Evolutionary conservation across 1,139 yeast species (phyloP), one percentile per base, ranked within the genome.

Genomic region (Suhomyces bokatorum): DNA sequence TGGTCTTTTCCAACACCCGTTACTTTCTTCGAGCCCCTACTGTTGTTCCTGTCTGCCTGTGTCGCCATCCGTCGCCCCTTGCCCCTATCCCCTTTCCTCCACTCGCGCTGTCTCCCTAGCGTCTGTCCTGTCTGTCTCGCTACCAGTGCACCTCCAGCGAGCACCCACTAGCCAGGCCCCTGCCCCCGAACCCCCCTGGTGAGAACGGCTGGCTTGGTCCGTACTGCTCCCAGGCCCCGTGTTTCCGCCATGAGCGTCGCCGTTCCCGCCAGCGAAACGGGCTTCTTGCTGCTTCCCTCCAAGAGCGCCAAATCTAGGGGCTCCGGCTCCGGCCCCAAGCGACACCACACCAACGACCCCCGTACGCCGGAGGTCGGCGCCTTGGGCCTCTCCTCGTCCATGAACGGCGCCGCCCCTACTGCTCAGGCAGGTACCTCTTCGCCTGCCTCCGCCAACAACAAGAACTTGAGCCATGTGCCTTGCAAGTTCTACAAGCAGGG

Each of bases 401-500:
- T 44, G 6, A 32, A 26, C 26, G 42, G 45, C 15, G 36, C 48
- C 24, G n/a, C n/a, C n/a, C n/a, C n/a, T n/a, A n/a, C n/a, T n/a
- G n/a, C n/a, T n/a, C n/a, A n/a, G n/a, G n/a, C n/a, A n/a, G n/a
- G n/a, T n/a, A n/a, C n/a, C n/a, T n/a, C n/a, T n/a, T n/a, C n/a
- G n/a, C n/a, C n/a, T n/a, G n/a, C n/a, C n/a, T n/a, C n/a, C n/a
- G n/a, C n/a, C n/a, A n/a, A n/a, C 32, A 64, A 54, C 54, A 73
- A 73, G 48, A 73, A 85, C 57, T 73, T 87, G 43, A 83, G 95
- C 43, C 99, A 91, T 65, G 98, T 91, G 32, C 98, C 99, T 1
- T 91, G 99, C 65, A 91, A 91, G 67, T 91, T 93, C 70, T 90
- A 75, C 63, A 75, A 81, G 50, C 97, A 90, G 62, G 97, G 98